Evolutionary conservation across 306 rosid species (phyloP).

Genomic region (Sophora flavescens): DNA sequence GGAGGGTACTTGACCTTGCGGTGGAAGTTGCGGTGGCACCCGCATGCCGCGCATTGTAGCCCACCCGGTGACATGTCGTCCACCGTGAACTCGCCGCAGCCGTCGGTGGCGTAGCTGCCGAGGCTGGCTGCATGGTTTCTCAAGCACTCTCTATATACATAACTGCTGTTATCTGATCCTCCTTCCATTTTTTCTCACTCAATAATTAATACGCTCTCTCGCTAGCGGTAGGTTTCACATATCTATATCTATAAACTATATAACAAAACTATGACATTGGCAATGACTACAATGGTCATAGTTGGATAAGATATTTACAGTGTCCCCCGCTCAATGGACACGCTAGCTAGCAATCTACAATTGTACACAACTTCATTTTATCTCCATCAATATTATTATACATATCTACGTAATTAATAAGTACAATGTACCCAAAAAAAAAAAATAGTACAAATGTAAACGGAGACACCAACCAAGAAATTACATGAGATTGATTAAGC

Average conservation of each 20-base stretch:
- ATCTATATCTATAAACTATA: conserved; percentile 4
- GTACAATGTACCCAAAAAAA: no score
- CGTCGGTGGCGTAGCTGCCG: conserved; percentile 94
- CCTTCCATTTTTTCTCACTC: conserved; percentile 36
- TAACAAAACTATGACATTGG: not conserved
- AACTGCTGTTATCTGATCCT: conserved; percentile 49
- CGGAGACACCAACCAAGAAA: not conserved
- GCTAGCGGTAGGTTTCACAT: not conserved
- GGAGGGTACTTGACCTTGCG: conserved; percentile 59
- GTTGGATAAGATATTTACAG: conserved; percentile 24
- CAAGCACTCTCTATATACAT: conserved; percentile 72
- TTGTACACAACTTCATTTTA: not conserved
- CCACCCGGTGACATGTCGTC: conserved; percentile 51
- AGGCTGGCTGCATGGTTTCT: conserved; percentile 95
- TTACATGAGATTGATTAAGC: not conserved
- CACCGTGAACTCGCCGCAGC: conserved; percentile 85
- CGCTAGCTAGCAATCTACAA: conserved; percentile 6
- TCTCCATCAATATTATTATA: no score
- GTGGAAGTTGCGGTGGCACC: conserved; percentile 92
- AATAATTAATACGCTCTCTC: not conserved
- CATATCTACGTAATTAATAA: not conserved
- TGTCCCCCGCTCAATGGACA: conserved; percentile 42
- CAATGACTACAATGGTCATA: conserved; percentile 42
- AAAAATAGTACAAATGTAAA: not conserved
- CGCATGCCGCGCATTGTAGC: conserved; percentile 82